These are phyloP conservation scores for Umbelopsis sp. DNA, from an alignment of 371 early-diverging fungal species.

Conservation along the genomic window DNA sequence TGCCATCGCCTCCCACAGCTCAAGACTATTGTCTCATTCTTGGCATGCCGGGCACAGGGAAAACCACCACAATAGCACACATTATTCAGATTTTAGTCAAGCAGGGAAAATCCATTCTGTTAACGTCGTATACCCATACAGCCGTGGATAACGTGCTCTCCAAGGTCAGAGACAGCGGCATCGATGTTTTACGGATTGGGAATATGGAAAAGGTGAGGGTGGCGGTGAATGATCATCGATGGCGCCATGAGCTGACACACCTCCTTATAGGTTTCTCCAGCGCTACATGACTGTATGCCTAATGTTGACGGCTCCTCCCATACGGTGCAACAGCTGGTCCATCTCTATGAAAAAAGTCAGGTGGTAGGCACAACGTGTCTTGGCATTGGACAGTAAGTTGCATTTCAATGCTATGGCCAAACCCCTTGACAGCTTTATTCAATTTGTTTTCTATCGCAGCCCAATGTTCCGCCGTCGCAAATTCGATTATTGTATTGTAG, in stretches of 20 bases:
- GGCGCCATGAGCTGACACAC: background rate
- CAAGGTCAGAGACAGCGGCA: conserved; percentile 70
- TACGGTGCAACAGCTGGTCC: conserved; percentile 61
- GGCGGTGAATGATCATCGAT: too few relatives aligned
- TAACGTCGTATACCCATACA: conserved; percentile 96
- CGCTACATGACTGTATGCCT: conserved; percentile 54
- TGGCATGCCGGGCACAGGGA: conserved; percentile 99
- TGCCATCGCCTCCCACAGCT: conserved; percentile 44
- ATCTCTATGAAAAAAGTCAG: conserved; percentile 57
- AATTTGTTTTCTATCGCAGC: conserved; percentile 27
- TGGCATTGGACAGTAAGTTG: conserved; percentile 81
- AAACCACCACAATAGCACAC: conserved; percentile 91
- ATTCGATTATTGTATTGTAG: conserved; percentile 98
- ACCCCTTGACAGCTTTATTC: background rate
- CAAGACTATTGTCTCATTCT: conserved; percentile 92
- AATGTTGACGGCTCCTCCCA: conserved; percentile 43
- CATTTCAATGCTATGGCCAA: background rate
- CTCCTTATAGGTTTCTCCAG: conserved; percentile 47
- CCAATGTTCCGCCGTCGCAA: conserved; percentile 64
- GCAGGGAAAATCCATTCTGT: conserved; percentile 78
- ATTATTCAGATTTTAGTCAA: conserved; percentile 77
- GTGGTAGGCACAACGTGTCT: conserved; percentile 92
- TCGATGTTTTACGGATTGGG: conserved; percentile 77
- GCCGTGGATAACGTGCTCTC: conserved; percentile 94
- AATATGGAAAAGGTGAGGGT: conserved; percentile 57